These are phyloP conservation scores for Neurospora pannonica DNA, from an alignment of 495 filamentous ascomycete species.

Conservation along the genomic window DNA sequence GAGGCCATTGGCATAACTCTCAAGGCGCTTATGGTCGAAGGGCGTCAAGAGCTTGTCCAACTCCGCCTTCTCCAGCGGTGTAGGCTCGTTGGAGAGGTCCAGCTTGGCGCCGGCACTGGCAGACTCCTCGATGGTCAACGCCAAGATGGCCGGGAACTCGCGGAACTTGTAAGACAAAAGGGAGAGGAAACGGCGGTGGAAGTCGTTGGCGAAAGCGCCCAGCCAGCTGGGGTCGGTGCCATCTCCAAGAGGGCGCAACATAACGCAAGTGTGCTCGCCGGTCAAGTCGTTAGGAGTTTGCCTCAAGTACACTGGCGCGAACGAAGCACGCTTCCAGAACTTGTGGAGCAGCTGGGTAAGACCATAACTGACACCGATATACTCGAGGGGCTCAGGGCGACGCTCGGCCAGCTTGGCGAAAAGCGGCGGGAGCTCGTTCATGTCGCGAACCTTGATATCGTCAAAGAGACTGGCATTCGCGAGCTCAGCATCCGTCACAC, in stretches of 20 bases:
- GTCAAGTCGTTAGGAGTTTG: conserved; percentile 96
- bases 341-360: conserved; percentile 82
- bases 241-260: conserved; percentile 69
- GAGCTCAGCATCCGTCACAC: conserved; percentile 79
- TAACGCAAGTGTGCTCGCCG: conserved; percentile 95
- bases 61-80: conserved; percentile 54
- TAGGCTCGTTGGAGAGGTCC: conserved; percentile 36
- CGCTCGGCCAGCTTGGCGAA: conserved; percentile 84
- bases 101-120: conserved; percentile 64
- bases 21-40: conserved; percentile 88
- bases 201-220: conserved; percentile 82
- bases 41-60: conserved; percentile 73
- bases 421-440: conserved; percentile 81
- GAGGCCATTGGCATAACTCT: conserved; percentile 92
- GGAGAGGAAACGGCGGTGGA: conserved; percentile 80
- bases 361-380: conserved; percentile 90
- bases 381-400: conserved; percentile 73
- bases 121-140: conserved; percentile 82
- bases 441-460: conserved; percentile 84
- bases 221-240: conserved; percentile 70
- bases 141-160: conserved; percentile 68
- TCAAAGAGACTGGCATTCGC: conserved; percentile 67
- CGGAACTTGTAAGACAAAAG: conserved; percentile 90
- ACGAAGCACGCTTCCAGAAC: conserved; percentile 89
- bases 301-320: conserved; percentile 84